Conservation (phyloP, 495 filamentous ascomycete genomes). For the Evansstolkia leycettana region DNA sequence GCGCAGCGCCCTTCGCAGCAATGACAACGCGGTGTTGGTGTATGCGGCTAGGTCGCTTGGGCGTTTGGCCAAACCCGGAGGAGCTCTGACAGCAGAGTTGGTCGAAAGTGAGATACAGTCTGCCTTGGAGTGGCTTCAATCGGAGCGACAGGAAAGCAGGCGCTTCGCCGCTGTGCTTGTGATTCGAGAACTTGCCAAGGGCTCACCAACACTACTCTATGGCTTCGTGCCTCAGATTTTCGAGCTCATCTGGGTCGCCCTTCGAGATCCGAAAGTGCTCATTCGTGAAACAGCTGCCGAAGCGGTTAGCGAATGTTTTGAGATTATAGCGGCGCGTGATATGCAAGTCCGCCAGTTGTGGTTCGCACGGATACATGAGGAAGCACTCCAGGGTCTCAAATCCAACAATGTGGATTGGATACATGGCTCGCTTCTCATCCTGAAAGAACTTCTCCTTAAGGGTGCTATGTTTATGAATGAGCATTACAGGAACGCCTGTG, state of each 20-base stretch:
- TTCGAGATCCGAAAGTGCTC: constrained; percentile 75
- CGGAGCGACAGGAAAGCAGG: constrained; percentile 84
- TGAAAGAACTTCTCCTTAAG: constrained; percentile 82
- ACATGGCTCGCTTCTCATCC: constrained; percentile 81
- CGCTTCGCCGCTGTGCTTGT: constrained; percentile 86
- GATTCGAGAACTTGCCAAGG: constrained; percentile 76
- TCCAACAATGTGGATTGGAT: constrained; percentile 68
- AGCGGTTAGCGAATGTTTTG: constrained; percentile 82
- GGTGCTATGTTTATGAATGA: constrained; percentile 99
- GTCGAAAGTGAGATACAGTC: constrained; percentile 95
- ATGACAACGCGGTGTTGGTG: constrained; percentile 76
- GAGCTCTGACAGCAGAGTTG: constrained; percentile 87
- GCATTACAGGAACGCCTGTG: constrained; percentile 74
- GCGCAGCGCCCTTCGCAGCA: constrained; percentile 75
- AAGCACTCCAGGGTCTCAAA: constrained; percentile 67
- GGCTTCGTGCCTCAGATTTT: constrained; percentile 81
- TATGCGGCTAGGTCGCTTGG: constrained; percentile 79
- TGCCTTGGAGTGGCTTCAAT: constrained; percentile 88
- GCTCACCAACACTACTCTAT: constrained; percentile 88
- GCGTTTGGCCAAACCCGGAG: constrained; percentile 79
- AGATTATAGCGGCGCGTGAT: constrained; percentile 86
- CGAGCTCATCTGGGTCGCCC: constrained; percentile 87
- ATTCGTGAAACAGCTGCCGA: constrained; percentile 88
- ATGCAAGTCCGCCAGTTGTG: constrained; percentile 69
- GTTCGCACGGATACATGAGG: constrained; percentile 78